phyloP scores from a whole-genome alignment of 768 basidiomycete genomes.

The Mycena crocata region DNA sequence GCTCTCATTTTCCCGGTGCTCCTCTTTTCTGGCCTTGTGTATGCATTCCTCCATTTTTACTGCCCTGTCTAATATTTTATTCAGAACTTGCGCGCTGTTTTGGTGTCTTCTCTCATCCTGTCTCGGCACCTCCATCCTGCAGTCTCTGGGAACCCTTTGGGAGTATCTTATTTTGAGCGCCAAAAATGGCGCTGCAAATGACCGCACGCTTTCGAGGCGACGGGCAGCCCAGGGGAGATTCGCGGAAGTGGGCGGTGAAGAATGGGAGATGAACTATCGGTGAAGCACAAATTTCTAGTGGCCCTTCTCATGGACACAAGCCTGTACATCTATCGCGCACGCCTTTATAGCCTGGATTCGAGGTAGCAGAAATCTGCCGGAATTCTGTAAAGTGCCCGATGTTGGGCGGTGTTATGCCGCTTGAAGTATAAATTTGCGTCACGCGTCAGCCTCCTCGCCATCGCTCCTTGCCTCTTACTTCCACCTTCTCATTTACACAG shows the following conservation, averaged over 20 bases:
- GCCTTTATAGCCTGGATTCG: no score
- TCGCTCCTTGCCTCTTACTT: slow-evolving; percentile 24
- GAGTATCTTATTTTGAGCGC: slow-evolving; percentile 57
- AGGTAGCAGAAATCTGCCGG: no score
- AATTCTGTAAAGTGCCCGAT: background rate
- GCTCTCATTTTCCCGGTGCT: slow-evolving; percentile 56
- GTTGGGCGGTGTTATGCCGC: background rate
- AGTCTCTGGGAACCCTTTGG: slow-evolving; percentile 61
- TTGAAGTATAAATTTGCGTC: slow-evolving; percentile 2
- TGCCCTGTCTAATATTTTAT: slow-evolving; percentile 13
- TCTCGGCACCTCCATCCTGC: slow-evolving; percentile 63
- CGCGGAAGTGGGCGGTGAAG: slow-evolving; percentile 58
- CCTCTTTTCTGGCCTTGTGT: slow-evolving; percentile 64
- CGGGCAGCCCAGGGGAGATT: slow-evolving; percentile 49
- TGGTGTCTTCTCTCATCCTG: slow-evolving; percentile 81
- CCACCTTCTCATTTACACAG: slow-evolving; percentile 30
- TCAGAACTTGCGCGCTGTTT: slow-evolving; percentile 60
- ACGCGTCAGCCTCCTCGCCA: slow-evolving; percentile 28
- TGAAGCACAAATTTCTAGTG: slow-evolving; percentile 21
- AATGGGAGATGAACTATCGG: slow-evolving; percentile 68
- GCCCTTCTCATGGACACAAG: no score
- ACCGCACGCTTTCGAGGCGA: slow-evolving; percentile 34
- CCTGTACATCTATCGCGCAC: no score
- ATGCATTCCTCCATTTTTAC: slow-evolving; percentile 12
- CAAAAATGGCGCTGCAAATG: slow-evolving; percentile 30